Evolutionary conservation across 805 yeast species (phyloP).

Genomic region (Wickerhamiella vanderwaltii): DNA sequence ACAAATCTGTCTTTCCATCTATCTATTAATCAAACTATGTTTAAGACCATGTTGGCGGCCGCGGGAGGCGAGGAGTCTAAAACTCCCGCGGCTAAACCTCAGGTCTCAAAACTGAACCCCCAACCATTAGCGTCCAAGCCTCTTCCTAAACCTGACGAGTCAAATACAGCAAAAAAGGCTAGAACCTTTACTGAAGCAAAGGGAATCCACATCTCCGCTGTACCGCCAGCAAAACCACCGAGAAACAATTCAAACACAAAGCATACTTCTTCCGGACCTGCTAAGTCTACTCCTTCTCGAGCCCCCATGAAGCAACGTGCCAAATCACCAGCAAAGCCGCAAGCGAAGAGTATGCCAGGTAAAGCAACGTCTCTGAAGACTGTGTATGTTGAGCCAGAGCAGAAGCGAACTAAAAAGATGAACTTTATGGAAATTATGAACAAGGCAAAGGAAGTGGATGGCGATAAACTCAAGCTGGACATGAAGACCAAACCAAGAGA

Average conservation of each 20-base stretch:
- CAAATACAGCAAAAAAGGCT: background rate
- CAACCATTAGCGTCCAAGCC: background rate
- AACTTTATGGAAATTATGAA: slow-evolving; percentile 53
- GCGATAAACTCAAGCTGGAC: slow-evolving; percentile 33
- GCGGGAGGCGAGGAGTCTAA: slow-evolving; percentile 5
- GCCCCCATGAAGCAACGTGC: background rate
- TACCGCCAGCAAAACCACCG: background rate
- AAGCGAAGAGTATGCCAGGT: background rate
- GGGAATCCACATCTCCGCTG: background rate
- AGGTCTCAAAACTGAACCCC: background rate
- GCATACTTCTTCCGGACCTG: background rate
- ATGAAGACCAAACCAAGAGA: slow-evolving; percentile 26
- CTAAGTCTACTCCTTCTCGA: background rate
- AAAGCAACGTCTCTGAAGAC: background rate
- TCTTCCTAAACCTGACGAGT: background rate
- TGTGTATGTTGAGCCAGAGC: background rate
- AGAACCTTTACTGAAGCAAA: background rate
- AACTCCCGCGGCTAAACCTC: background rate
- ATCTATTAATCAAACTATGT: too few species aligned
- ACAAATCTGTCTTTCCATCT: too few species aligned
- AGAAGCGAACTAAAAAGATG: background rate
- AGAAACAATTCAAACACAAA: background rate
- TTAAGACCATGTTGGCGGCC: slow-evolving; percentile 12
- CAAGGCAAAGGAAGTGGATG: slow-evolving; percentile 50
- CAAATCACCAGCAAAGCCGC: background rate